Conservation (phyloP, 768 basidiomycete genomes). For the Mycena rebaudengoi region DNA sequence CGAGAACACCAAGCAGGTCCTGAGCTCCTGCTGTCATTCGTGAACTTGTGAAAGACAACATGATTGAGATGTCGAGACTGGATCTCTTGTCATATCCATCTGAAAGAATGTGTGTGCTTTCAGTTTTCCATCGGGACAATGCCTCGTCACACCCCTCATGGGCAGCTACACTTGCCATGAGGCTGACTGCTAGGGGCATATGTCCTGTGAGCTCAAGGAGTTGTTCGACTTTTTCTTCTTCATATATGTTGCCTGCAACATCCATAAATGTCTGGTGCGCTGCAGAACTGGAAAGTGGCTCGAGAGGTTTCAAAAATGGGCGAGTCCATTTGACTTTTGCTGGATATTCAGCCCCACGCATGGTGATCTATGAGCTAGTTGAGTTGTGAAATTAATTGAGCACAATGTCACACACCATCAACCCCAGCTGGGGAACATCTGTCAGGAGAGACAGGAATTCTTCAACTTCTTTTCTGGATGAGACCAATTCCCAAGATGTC, state of each 20-base stretch:
- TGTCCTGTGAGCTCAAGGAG: slow-evolving; percentile 4
- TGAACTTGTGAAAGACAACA: slow-evolving; percentile 10
- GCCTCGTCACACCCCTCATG: slow-evolving; percentile 4
- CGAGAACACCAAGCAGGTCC: slow-evolving; percentile 6
- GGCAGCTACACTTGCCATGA: slow-evolving; percentile 2
- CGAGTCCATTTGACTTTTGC: slow-evolving; percentile 8
- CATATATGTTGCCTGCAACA: neutral
- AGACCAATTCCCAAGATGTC: no score
- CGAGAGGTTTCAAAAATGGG: slow-evolving; percentile 2
- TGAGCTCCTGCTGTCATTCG: slow-evolving; percentile 9
- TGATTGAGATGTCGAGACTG: slow-evolving; percentile 14
- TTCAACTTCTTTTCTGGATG: no score
- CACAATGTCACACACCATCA: no score
- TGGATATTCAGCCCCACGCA: slow-evolving; percentile 13
- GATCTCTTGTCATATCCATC: slow-evolving; percentile 17
- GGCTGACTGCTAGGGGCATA: slow-evolving; percentile 12
- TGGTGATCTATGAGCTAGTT: slow-evolving; percentile 14
- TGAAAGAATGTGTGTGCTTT: neutral
- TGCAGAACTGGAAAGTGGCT: neutral
- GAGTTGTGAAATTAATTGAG: no score
- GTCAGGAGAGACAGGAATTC: no score
- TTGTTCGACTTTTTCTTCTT: neutral
- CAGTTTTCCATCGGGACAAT: neutral
- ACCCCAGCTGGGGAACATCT: no score
- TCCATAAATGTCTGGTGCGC: slow-evolving; percentile 7